Conservation (phyloP, 805 yeast genomes). For the Kluyveromyces aestuarii region DNA sequence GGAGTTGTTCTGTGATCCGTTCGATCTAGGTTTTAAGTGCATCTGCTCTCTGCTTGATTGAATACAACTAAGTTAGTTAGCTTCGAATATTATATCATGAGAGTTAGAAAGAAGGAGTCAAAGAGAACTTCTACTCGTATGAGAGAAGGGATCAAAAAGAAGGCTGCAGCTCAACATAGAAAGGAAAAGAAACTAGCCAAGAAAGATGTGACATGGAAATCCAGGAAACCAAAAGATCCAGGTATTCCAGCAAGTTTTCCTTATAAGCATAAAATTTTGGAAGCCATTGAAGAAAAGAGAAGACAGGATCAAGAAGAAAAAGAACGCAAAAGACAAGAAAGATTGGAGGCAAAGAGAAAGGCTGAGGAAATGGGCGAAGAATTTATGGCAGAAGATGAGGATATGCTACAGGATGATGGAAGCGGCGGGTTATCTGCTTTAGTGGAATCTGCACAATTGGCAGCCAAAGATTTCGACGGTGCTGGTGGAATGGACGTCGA, state of each 20-base stretch:
- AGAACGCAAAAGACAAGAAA: constrained; percentile 41
- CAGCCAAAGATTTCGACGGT: constrained; percentile 70
- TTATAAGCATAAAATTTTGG: constrained; percentile 74
- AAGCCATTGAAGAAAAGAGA: constrained; percentile 59
- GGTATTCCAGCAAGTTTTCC: constrained; percentile 96
- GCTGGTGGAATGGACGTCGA: constrained; percentile 35
- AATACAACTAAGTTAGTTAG: neutral
- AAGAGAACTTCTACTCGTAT: constrained; percentile 87
- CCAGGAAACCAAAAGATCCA: constrained; percentile 74
- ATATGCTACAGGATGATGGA: constrained; percentile 35
- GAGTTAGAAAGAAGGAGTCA: constrained; percentile 57
- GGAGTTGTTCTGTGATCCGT: neutral
- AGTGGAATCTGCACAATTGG: constrained; percentile 81
- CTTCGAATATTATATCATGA: constrained; percentile 26
- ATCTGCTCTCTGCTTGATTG: neutral
- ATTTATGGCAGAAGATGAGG: constrained; percentile 30
- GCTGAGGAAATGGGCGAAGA: constrained; percentile 31
- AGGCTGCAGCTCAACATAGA: constrained; percentile 84
- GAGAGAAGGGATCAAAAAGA: constrained; percentile 94
- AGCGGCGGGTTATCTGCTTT: constrained; percentile 68
- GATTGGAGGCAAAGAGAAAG: constrained; percentile 32
- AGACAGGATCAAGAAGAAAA: constrained; percentile 47
- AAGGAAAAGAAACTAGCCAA: constrained; percentile 76
- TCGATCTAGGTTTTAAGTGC: neutral
- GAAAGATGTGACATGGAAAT: constrained; percentile 91